Evolutionary conservation across 208 protist species (phyloP).

Genomic region (Phytomonas sp.): DNA sequence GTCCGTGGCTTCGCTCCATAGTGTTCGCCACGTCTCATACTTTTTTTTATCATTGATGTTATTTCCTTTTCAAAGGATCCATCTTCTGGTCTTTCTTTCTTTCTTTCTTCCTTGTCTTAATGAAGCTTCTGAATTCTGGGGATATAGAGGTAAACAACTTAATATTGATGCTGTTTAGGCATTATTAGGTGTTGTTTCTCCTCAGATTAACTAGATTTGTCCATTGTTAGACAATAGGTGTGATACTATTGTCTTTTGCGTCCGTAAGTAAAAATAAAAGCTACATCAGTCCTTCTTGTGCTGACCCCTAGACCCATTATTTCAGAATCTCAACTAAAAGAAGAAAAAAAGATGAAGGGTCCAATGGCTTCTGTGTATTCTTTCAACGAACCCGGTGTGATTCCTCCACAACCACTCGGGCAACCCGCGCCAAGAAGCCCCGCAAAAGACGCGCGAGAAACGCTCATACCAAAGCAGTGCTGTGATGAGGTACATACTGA

Average conservation of each 20-base stretch:
- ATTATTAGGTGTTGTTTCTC: background rate
- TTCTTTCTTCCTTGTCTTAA: background rate
- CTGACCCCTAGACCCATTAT: background rate
- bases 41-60: conserved; percentile 5
- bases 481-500: background rate
- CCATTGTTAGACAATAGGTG: background rate
- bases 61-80: background rate
- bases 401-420: background rate
- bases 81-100: conserved; percentile 11
- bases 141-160: background rate
- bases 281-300: background rate
- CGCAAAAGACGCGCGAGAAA: background rate
- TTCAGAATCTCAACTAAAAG: background rate
- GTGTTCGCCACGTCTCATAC: background rate
- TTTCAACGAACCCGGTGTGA: background rate
- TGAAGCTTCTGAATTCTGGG: background rate
- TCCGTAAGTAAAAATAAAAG: background rate
- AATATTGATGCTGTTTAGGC: background rate
- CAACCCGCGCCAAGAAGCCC: background rate
- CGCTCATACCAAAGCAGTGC: background rate
- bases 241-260: background rate
- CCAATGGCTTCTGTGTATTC: background rate
- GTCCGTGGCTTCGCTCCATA: background rate
- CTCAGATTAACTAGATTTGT: background rate
- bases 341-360: background rate